Evolutionary conservation across 768 basidiomycete species (phyloP).

Genomic region (Kwoniella sp.): DNA sequence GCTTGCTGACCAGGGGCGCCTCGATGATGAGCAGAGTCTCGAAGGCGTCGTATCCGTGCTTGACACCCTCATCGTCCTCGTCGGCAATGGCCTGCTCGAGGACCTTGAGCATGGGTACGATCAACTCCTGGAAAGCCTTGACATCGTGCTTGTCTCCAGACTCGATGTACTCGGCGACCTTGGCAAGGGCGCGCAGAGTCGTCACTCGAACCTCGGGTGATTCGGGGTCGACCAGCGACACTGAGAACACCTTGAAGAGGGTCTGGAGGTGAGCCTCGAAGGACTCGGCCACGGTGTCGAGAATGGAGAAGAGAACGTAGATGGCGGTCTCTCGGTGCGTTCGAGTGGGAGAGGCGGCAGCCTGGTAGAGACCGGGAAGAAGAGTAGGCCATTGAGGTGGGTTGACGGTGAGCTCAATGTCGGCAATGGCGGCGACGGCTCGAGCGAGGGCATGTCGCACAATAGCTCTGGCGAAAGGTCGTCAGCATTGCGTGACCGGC

Average conservation of each 20-base stretch:
- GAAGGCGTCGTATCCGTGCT: slow-evolving; percentile 89
- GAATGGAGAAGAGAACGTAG: slow-evolving; percentile 72
- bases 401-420: slow-evolving; percentile 64
- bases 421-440: slow-evolving; percentile 86
- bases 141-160: slow-evolving; percentile 79
- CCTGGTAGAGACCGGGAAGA: slow-evolving; percentile 77
- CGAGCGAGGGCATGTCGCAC: slow-evolving; percentile 91
- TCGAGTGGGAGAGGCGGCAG: slow-evolving; percentile 64
- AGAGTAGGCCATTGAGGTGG: slow-evolving; percentile 68
- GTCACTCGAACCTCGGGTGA: slow-evolving; percentile 86
- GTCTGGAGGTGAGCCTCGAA: slow-evolving; percentile 56
- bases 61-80: slow-evolving; percentile 72
- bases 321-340: slow-evolving; percentile 85
- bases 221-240: slow-evolving; percentile 72
- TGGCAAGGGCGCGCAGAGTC: slow-evolving; percentile 83
- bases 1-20: slow-evolving; percentile 83
- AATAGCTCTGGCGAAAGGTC: slow-evolving; percentile 59
- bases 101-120: slow-evolving; percentile 83
- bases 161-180: slow-evolving; percentile 89
- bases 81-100: slow-evolving; percentile 76
- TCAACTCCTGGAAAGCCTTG: slow-evolving; percentile 76
- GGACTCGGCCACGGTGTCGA: slow-evolving; percentile 87
- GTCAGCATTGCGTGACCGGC: slow-evolving; percentile 7
- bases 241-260: slow-evolving; percentile 74
- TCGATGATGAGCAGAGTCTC: slow-evolving; percentile 95